Evolutionary conservation across 129 eudicot species (phyloP).

Genomic region (Kitagawia praeruptora): DNA sequence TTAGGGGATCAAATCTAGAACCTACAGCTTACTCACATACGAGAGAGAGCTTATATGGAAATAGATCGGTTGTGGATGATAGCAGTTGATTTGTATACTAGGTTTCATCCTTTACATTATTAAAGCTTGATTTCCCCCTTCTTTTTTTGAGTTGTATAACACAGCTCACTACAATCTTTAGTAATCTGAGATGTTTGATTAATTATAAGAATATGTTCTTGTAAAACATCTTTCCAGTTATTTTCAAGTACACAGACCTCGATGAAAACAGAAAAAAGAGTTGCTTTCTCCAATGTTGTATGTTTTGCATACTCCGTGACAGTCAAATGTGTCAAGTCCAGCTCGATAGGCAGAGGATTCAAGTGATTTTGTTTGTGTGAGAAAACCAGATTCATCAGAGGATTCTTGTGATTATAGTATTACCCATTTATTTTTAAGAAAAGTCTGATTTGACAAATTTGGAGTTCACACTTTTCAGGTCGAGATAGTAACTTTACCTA

Average conservation of each 20-base stretch:
- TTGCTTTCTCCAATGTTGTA: not conserved
- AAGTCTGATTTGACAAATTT: no score
- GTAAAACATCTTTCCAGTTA: not conserved
- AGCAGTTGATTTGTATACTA: conserved; percentile 27
- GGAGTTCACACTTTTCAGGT: no score
- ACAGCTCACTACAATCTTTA: not conserved
- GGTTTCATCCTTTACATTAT: not conserved
- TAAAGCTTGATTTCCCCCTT: not conserved
- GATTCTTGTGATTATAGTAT: no score
- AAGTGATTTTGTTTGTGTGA: no score
- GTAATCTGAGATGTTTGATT: not conserved
- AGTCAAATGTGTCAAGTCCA: no score
- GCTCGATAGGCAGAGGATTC: no score
- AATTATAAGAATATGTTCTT: not conserved
- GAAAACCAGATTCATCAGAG: no score
- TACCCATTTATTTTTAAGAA: no score
- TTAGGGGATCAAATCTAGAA: conserved; percentile 64
- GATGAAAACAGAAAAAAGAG: not conserved
- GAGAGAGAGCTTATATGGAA: conserved; percentile 63
- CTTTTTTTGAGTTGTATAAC: not conserved
- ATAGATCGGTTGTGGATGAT: conserved; percentile 68
- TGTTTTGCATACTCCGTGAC: not conserved
- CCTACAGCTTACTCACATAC: conserved; percentile 52
- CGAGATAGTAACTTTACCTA: no score
- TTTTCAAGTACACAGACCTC: not conserved